Evolutionary conservation across 176 grass and related monocot genomes (phyloP).

Genomic region (Aegilops tauschii): DNA sequence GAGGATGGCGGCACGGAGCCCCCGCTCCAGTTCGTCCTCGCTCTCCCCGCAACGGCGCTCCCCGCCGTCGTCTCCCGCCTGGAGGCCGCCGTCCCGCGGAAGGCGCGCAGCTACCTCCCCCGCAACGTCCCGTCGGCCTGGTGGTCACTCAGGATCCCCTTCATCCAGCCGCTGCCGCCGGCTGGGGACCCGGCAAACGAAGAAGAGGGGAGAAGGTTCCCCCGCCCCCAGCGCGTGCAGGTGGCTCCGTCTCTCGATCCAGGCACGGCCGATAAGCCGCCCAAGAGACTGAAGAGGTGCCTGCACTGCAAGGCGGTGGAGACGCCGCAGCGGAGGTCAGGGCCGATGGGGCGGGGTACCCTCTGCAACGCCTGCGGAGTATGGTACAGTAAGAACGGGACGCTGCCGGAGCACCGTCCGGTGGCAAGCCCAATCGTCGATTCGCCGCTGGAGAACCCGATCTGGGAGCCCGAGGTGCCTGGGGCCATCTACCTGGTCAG

Average conservation of each 20-base stretch:
- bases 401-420: slow-evolving; percentile 50
- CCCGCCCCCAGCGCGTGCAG: neutral
- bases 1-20: neutral
- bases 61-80: slow-evolving; percentile 13
- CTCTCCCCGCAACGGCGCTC: slow-evolving; percentile 15
- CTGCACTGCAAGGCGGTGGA: slow-evolving; percentile 60
- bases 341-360: slow-evolving; percentile 64
- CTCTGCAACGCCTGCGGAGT: slow-evolving; percentile 84
- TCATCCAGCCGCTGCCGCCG: neutral
- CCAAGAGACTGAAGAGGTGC: slow-evolving; percentile 54
- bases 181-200: neutral
- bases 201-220: neutral
- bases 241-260: neutral
- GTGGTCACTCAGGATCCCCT: slow-evolving; percentile 34
- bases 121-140: slow-evolving; percentile 36
- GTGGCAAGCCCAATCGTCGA: slow-evolving; percentile 42
- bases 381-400: slow-evolving; percentile 47
- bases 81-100: slow-evolving; percentile 38
- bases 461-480: slow-evolving; percentile 19
- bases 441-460: slow-evolving; percentile 30
- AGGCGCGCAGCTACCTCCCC: slow-evolving; percentile 44
- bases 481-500: slow-evolving; percentile 37
- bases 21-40: neutral
- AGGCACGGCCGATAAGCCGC: slow-evolving; percentile 16
- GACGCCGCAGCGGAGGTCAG: slow-evolving; percentile 81